Evolutionary conservation across 345 rosid genomes (phyloP).

Genomic region (Schrenkiella parvula): DNA sequence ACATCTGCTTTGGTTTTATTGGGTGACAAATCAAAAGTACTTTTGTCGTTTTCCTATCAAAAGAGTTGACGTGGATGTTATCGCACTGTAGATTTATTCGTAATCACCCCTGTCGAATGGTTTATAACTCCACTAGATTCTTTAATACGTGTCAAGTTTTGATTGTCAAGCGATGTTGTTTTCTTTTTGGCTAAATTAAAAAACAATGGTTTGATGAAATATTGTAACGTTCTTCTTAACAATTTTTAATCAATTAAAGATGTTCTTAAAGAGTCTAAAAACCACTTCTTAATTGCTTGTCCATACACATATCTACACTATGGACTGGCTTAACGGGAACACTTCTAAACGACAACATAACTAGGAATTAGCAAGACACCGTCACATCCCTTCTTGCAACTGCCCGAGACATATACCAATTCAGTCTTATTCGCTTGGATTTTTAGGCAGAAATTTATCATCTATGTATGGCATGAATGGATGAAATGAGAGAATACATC

Average conservation of each 20-base stretch:
- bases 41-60: slow-evolving; percentile 16
- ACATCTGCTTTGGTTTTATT: neutral
- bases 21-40: slow-evolving; percentile 1
- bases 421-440: too few species aligned
- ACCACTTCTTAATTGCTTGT: too few species aligned
- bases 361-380: neutral
- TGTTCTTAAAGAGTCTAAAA: too few species aligned
- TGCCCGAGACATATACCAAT: too few species aligned
- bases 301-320: neutral
- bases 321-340: neutral
- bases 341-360: neutral
- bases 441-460: too few species aligned
- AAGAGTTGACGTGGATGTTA: neutral
- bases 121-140: neutral
- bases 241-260: too few species aligned
- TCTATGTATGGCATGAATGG: too few species aligned
- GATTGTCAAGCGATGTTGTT: neutral
- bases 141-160: slow-evolving; percentile 7
- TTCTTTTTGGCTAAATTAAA: slow-evolving; percentile 3
- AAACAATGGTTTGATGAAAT: neutral
- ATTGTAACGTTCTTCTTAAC: too few species aligned
- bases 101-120: slow-evolving; percentile 10
- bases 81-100: neutral
- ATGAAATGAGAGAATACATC: too few species aligned
- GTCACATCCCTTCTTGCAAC: neutral